These are phyloP conservation scores for Sutorius australiensis DNA, from an alignment of 768 basidiomycete species.

Conservation along the genomic window DNA sequence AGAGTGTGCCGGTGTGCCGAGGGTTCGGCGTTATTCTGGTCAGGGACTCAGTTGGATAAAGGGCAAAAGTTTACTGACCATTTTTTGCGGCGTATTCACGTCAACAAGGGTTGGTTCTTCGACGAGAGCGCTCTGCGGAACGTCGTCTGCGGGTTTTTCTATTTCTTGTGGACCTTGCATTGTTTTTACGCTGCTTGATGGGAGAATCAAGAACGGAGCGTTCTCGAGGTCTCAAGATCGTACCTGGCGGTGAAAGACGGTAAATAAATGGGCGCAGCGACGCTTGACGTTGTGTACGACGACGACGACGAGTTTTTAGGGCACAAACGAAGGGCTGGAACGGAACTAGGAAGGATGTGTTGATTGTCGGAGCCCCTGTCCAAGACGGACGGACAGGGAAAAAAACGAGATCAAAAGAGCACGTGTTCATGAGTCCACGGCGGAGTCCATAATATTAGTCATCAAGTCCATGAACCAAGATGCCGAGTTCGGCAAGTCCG, in stretches of 20 bases:
- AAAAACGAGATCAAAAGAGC: slow-evolving; percentile 34
- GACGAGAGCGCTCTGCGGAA: slow-evolving; percentile 1
- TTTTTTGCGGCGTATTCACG: slow-evolving; percentile 25
- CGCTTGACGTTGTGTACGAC: neutral
- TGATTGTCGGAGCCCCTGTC: slow-evolving; percentile 38
- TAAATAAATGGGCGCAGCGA: neutral
- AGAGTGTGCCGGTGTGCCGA: slow-evolving; percentile 20
- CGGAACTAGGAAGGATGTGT: slow-evolving; percentile 25
- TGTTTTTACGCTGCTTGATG: slow-evolving; percentile 32
- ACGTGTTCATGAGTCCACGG: slow-evolving; percentile 27
- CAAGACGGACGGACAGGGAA: slow-evolving; percentile 33
- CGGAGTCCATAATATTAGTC: slow-evolving; percentile 14
- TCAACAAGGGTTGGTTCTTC: slow-evolving; percentile 28
- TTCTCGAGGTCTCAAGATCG: neutral
- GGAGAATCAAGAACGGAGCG: slow-evolving; percentile 20
- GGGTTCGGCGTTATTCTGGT: slow-evolving; percentile 29
- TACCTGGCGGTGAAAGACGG: slow-evolving; percentile 13
- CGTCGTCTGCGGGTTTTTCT: slow-evolving; percentile 18
- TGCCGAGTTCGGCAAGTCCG: slow-evolving; percentile 14
- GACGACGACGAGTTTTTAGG: slow-evolving; percentile 17
- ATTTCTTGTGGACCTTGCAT: slow-evolving; percentile 26
- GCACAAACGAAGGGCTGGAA: slow-evolving; percentile 9
- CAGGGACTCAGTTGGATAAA: slow-evolving; percentile 28
- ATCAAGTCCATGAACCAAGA: slow-evolving; percentile 26
- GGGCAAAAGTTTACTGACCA: slow-evolving; percentile 28